These are phyloP conservation scores for Perkinsus chesapeaki DNA, from an alignment of 169 alveolate species.

Conservation along the genomic window DNA sequence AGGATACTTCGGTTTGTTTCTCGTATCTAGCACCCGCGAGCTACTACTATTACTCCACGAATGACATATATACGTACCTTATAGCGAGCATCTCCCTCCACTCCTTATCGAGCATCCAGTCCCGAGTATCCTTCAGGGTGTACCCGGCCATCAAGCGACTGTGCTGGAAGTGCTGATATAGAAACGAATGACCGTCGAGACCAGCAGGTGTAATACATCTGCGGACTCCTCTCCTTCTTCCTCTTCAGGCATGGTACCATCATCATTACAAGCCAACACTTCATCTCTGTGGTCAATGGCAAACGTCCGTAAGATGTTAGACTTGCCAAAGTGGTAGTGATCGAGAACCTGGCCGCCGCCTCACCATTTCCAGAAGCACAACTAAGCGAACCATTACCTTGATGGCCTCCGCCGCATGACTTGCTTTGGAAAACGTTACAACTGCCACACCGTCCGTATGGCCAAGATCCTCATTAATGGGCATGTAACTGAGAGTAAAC, in stretches of 20 bases:
- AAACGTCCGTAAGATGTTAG: background rate
- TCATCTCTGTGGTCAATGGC: background rate
- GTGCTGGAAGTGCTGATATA: background rate
- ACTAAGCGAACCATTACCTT: background rate
- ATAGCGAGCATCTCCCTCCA: background rate
- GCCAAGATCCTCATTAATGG: background rate
- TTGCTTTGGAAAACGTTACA: background rate
- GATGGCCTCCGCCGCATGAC: background rate
- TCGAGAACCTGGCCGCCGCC: background rate
- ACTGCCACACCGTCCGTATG: background rate
- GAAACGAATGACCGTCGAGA: background rate
- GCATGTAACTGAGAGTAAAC: background rate
- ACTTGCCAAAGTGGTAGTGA: background rate
- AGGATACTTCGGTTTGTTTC: conserved; percentile 29
- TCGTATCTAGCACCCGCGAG: conserved; percentile 22
- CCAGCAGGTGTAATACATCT: background rate
- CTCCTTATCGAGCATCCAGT: background rate
- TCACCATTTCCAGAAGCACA: background rate
- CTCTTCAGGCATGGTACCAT: background rate
- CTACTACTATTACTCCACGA: background rate
- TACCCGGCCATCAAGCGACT: background rate
- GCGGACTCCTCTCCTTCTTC: background rate
- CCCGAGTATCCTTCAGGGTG: background rate
- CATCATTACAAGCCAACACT: background rate
- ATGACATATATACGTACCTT: background rate